Evolutionary conservation across 352 stramenopile species (phyloP), one percentile per base, ranked within the genome.

Genomic region (Phytopythium montanum): DNA sequence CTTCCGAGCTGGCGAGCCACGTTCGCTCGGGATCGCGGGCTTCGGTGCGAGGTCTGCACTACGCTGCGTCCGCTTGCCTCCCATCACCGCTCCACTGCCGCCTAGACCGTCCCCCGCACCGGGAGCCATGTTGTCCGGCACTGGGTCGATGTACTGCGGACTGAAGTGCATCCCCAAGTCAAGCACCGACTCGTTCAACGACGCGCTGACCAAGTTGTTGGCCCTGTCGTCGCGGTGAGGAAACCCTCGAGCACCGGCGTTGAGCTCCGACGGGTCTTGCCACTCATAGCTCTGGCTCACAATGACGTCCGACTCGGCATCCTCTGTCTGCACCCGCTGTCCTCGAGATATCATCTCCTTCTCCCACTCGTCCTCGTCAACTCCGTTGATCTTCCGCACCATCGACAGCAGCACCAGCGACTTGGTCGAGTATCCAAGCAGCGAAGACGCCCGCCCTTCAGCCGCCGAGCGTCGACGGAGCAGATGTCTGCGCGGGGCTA

Each of bases 91-190:
- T 61, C 44, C 59, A 41, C 19, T 65, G 16, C 16, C 46, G 23
- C 44, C 26, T 29, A 44, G 59, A 19, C 18, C 5, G 1, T 59
- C 42, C 2, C 8, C 28, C 19, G 66, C 60, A 12, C 50, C 45
- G 52, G 19, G 26, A 64, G 41, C 26, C 7, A 45, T 38, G 26
- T 65, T 25, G 14, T 81, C 69, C 25, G 72, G 69, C 19, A 62
- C 69, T 25, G 59, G 55, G 38, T 81, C 75, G 28, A 73, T 66
- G 65, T 73, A 76, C 36, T 81, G 72, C 18, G 79, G 79, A 59
- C 79, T 89, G 56, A 78, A 87, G 44, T 87, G 76, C 68, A 80
- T 76, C 12, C 80, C 67, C 23, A 67, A 60, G 41, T 61, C 61
- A 50, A 54, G 36, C 26, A 60, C 10, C 19, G 68, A 71, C 39